Evolutionary conservation across 2,329 filamentous ascomycete genomes (phyloP).

Genomic region (Epichloe sylvatica): DNA sequence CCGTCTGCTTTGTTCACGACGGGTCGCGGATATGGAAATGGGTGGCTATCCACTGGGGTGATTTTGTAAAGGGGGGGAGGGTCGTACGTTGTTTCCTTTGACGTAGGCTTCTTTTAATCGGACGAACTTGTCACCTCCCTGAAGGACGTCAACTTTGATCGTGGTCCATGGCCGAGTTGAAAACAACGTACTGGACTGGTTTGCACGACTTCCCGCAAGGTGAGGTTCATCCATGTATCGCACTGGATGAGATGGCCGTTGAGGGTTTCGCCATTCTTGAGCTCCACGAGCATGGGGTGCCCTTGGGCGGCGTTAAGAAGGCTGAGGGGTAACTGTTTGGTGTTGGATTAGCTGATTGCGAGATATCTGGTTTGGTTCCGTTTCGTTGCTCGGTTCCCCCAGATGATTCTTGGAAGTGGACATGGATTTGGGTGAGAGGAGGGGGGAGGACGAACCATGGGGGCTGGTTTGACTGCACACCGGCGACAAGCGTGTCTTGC

Average conservation of each 20-base stretch:
- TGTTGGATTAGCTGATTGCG: neutral
- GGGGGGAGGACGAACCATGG: neutral
- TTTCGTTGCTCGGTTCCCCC: neutral
- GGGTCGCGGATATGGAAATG: neutral
- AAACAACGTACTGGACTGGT: conserved; percentile 57
- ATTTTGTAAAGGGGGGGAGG: neutral
- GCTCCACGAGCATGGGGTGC: conserved; percentile 93
- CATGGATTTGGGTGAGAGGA: too few species aligned
- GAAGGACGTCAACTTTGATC: neutral
- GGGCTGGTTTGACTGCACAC: neutral
- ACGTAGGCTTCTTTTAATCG: conserved; percentile 89
- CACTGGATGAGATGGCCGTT: conserved; percentile 93
- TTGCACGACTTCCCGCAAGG: conserved; percentile 91
- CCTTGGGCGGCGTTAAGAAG: conserved; percentile 91
- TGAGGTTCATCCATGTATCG: conserved; percentile 99
- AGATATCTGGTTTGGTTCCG: neutral
- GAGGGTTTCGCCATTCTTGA: conserved; percentile 93
- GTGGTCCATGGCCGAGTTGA: too few species aligned
- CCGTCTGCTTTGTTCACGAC: neutral
- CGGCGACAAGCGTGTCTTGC: neutral
- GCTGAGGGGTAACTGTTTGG: conserved; percentile 51
- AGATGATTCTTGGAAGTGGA: too few species aligned
- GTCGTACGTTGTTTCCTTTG: conserved; percentile 78
- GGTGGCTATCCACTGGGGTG: neutral
- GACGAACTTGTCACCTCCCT: conserved; percentile 90